Base-by-base conservation (phyloP, 768 basidiomycete genomes). In the Hebeloma cylindrosporum region DNA sequence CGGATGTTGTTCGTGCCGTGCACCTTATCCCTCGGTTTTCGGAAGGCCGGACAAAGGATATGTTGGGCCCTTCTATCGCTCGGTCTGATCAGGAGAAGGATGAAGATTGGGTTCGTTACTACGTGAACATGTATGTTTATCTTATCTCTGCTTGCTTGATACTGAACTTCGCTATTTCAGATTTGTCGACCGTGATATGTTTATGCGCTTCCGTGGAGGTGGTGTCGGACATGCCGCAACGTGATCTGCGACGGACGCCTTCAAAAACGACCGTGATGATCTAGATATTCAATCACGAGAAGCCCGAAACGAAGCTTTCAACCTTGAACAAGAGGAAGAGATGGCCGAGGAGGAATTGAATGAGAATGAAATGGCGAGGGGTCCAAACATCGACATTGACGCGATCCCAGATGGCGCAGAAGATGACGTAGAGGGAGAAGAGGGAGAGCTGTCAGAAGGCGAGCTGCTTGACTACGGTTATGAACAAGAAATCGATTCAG, bases 21-120 rank as follows among this genome's bases (percentile, higher is more conserved):
- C 74, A 79, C 51, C 50, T 79, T 1, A 68, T 78, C 6, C 76
- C 75, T 0, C 67, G 56, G 0, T 78, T 73, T 36, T 21, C 35
- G 0, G 20, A 44, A 18, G 60, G 57, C 0, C 16, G 21, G 3
- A 60, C 62, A 1, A 43, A 51, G 0, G 23, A 43, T 7, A 20
- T 58, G 18, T 27, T 60, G 9, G 21, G 51, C 1, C 36, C 42
- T 11, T 57, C 54, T 11, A 13, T 54, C 10, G 48, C 39, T 11
- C 37, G 54, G 21, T n/a, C n/a, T 10, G 38, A 20, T 18, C 37
- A 2, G 30, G 28, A 10, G 45, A 53, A 14, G 30, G 23, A 44
- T n/a, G 22, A 60, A 11, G 73, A 73, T 34, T 73, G 61, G 56
- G 21, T 42, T 4, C 60, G 52, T 34, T 68, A 61, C 40, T 71